Conservation (phyloP, 805 yeast species). For the Lachancea lanzarotensis region DNA sequence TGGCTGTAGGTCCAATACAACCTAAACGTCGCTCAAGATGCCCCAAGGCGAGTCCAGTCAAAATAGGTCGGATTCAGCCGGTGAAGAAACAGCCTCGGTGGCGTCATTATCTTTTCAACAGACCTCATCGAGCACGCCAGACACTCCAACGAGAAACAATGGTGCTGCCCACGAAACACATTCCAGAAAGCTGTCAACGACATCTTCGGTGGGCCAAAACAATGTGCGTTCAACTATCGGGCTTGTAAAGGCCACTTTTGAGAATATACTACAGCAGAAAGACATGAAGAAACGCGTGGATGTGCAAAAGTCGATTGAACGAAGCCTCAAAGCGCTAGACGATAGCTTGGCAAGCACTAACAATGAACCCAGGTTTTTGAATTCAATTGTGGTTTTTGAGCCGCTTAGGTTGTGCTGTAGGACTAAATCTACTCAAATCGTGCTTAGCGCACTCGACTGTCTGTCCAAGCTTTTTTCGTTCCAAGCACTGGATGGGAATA, state of each 20-base stretch:
- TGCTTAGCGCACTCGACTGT: conserved; percentile 72
- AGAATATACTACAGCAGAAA: conserved; percentile 48
- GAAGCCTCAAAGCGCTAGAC: conserved; percentile 27
- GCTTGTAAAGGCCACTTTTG: conserved; percentile 53
- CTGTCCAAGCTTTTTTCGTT: conserved; percentile 86
- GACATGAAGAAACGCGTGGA: conserved; percentile 48
- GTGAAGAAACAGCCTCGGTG: conserved; percentile 3
- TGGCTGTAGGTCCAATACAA: neutral
- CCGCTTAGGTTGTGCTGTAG: conserved; percentile 74
- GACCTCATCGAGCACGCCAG: conserved; percentile 2
- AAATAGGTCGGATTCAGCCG: conserved; percentile 1
- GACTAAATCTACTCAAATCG: conserved; percentile 54
- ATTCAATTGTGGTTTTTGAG: conserved; percentile 58
- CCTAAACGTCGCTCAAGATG: neutral
- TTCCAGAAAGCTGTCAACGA: conserved; percentile 6
- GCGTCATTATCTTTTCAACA: conserved; percentile 3
- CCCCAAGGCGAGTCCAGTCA: conserved; percentile 2
- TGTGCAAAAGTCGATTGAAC: conserved; percentile 29
- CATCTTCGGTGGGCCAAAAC: conserved; percentile 6
- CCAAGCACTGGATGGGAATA: conserved; percentile 57
- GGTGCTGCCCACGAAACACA: conserved; percentile 2
- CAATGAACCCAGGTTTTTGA: conserved; percentile 30
- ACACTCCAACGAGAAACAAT: neutral
- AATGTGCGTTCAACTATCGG: conserved; percentile 30
- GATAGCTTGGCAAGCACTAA: conserved; percentile 23